phyloP scores from a whole-genome alignment of 1,284 basidiomycete genomes.

The Rhodotorula sp. region DNA sequence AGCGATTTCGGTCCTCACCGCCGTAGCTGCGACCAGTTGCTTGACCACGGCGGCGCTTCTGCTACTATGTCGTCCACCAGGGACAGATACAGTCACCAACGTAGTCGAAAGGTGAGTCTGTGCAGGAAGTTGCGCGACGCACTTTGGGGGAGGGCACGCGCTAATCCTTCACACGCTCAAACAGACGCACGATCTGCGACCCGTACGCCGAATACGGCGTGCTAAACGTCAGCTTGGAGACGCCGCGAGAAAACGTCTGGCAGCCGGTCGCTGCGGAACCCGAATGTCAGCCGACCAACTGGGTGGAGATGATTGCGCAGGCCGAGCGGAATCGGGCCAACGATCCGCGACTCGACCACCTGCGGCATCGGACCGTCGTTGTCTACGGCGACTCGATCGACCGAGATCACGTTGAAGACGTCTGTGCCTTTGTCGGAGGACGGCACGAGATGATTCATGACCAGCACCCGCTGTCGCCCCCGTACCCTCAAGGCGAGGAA shows the following conservation, averaged over 20 bases:
- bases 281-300: conserved; percentile 33
- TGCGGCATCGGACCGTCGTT: conserved; percentile 26
- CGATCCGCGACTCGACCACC: conserved; percentile 10
- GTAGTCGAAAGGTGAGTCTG: too few relatives aligned
- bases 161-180: neutral
- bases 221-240: conserved; percentile 26
- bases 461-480: conserved; percentile 21
- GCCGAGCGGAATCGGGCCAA: neutral
- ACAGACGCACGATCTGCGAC: conserved; percentile 7
- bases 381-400: conserved; percentile 37
- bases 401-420: conserved; percentile 31
- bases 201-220: conserved; percentile 28
- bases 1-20: neutral
- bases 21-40: neutral
- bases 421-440: conserved; percentile 23
- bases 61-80: neutral
- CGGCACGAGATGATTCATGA: conserved; percentile 24
- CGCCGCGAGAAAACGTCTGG: conserved; percentile 27
- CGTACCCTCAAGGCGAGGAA: conserved; percentile 26
- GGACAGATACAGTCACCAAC: neutral
- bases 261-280: conserved; percentile 19
- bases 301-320: conserved; percentile 9
- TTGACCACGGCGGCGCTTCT: neutral
- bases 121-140: too few relatives aligned
- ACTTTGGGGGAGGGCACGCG: too few relatives aligned